Percentiles rank a stretch among this genome's conserved stretches.
phyloP scores from a whole-genome alignment of 768 basidiomycete genomes.

The Mycena sanguinolenta region DNA sequence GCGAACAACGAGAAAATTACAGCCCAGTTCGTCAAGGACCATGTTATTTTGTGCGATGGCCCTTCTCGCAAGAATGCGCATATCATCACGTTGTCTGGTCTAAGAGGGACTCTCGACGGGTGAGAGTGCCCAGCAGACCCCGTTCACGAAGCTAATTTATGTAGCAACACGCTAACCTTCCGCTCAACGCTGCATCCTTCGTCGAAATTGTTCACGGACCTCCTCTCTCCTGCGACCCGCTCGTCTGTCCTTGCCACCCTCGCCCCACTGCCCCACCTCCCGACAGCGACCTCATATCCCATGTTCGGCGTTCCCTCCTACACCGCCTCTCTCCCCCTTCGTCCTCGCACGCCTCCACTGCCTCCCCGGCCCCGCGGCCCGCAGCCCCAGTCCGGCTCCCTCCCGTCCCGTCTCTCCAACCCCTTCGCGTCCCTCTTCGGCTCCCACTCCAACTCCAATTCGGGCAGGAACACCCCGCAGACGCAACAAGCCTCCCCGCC shows the following conservation, averaged over 20 bases:
- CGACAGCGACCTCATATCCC: constrained; percentile 60
- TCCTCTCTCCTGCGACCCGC: constrained; percentile 52
- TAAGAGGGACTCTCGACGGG: constrained; percentile 79
- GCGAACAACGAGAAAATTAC: constrained; percentile 70
- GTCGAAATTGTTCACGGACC: constrained; percentile 56
- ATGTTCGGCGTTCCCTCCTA: constrained; percentile 59
- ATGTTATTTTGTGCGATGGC: constrained; percentile 77
- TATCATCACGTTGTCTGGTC: constrained; percentile 85
- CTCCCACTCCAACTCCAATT: constrained; percentile 42
- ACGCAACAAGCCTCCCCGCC: constrained; percentile 47
- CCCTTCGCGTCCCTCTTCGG: constrained; percentile 90
- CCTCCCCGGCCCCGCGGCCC: constrained; percentile 49
- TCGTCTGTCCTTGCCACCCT: constrained; percentile 53
- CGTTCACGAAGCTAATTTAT: constrained; percentile 16
- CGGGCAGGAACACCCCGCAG: constrained; percentile 41
- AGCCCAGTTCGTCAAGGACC: constrained; percentile 85
- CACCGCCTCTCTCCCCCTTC: constrained; percentile 59
- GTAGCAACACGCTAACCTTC: constrained; percentile 57
- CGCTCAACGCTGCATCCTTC: constrained; percentile 59
- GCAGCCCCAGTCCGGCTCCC: constrained; percentile 47
- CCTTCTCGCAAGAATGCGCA: constrained; percentile 61
- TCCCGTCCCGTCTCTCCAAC: constrained; percentile 70
- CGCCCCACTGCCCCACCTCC: constrained; percentile 65
- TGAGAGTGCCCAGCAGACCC: constrained; percentile 50
- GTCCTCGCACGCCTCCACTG: constrained; percentile 59